Percentiles rank a stretch among this genome's conserved stretches.
These are phyloP conservation scores for Coniochaeta ligniaria DNA, from an alignment of 2,329 filamentous ascomycete species.

Conservation along the genomic window DNA sequence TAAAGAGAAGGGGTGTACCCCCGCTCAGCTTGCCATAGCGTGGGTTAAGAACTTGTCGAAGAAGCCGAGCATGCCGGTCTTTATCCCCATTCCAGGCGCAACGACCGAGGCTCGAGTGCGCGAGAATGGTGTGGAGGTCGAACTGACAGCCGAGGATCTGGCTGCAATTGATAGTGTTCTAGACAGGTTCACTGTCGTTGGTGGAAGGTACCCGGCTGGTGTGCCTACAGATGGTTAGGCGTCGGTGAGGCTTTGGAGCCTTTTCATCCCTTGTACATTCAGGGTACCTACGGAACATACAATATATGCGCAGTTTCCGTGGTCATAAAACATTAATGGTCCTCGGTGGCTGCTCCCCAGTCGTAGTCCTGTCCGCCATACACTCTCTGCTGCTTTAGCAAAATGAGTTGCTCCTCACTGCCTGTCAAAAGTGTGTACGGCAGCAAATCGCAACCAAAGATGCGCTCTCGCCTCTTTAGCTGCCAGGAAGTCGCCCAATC, in stretches of 20 bases:
- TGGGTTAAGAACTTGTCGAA: constrained; percentile 48
- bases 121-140: constrained; percentile 47
- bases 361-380: constrained; percentile 7
- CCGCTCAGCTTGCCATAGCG: constrained; percentile 56
- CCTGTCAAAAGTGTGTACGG: neutral
- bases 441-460: constrained; percentile 8
- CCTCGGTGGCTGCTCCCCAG: too few species aligned
- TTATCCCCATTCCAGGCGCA: constrained; percentile 61
- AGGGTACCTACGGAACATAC: neutral
- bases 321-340: too few species aligned
- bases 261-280: neutral
- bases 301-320: too few species aligned
- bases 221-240: neutral
- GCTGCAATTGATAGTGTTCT: constrained; percentile 41
- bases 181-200: constrained; percentile 35
- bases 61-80: constrained; percentile 40
- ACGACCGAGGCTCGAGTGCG: constrained; percentile 46
- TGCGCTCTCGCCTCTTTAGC: constrained; percentile 4
- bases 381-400: constrained; percentile 11
- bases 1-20: constrained; percentile 47
- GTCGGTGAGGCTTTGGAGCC: neutral
- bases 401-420: neutral
- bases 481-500: constrained; percentile 6
- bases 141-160: constrained; percentile 42
- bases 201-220: constrained; percentile 35